These are phyloP conservation scores for Cercospora nicotianae DNA, from an alignment of 2,329 filamentous ascomycete species.

Conservation along the genomic window DNA sequence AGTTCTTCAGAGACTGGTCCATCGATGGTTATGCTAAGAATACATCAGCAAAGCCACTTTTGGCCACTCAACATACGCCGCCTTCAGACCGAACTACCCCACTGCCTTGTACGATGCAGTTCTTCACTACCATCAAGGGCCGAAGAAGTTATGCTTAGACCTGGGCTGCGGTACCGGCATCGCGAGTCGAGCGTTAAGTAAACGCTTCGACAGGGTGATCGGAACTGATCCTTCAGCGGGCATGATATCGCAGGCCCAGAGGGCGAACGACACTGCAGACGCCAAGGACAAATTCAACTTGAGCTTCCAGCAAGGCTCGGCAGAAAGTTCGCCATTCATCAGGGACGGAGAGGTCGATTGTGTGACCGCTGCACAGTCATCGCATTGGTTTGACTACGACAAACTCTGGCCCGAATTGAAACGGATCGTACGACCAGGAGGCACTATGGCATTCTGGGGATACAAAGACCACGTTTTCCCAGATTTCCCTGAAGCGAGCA, in stretches of 20 bases:
- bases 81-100: constrained; percentile 62
- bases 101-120: constrained; percentile 55
- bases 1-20: background rate
- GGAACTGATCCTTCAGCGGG: constrained; percentile 59
- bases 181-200: constrained; percentile 55
- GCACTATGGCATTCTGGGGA: constrained; percentile 65
- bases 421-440: constrained; percentile 55
- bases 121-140: constrained; percentile 54
- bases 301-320: constrained; percentile 51
- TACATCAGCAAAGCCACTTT: constrained; percentile 55
- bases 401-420: constrained; percentile 57
- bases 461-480: constrained; percentile 65
- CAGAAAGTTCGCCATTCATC: constrained; percentile 55
- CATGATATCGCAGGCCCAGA: constrained; percentile 51
- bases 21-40: background rate
- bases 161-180: constrained; percentile 65
- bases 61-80: constrained; percentile 59
- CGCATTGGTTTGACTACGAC: constrained; percentile 66
- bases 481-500: constrained; percentile 53
- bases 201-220: constrained; percentile 53
- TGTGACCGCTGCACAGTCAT: constrained; percentile 56
- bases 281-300: constrained; percentile 43
- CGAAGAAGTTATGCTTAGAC: constrained; percentile 51
- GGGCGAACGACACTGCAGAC: constrained; percentile 20
- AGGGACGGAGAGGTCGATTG: constrained; percentile 54